Evolutionary conservation across 2,329 filamentous ascomycete species (phyloP).

Genomic region (Pleurostoma richardsiae): DNA sequence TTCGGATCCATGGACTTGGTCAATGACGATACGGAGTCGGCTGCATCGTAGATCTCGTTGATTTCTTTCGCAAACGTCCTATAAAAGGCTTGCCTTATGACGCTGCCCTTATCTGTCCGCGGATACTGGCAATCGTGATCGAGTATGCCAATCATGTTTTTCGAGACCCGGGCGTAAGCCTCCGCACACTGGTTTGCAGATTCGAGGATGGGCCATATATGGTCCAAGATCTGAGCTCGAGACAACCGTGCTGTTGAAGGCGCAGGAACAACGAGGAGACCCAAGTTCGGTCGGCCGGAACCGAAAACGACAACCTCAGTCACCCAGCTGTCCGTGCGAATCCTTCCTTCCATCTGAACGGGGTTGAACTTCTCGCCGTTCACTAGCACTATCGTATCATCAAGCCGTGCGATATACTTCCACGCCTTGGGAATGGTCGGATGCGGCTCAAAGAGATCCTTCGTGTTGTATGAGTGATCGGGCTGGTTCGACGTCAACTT

Average conservation of each 20-base stretch:
- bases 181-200: conserved; percentile 21
- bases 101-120: conserved; percentile 46
- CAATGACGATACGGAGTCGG: neutral
- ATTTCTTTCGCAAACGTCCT: conserved; percentile 36
- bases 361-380: conserved; percentile 14
- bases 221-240: conserved; percentile 19
- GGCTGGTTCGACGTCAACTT: conserved; percentile 23
- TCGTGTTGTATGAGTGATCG: conserved; percentile 27
- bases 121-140: conserved; percentile 35
- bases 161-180: conserved; percentile 31
- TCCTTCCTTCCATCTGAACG: conserved; percentile 39
- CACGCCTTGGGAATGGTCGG: conserved; percentile 31
- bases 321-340: conserved; percentile 42
- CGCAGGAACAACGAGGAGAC: conserved; percentile 42
- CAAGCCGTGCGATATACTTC: conserved; percentile 39
- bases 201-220: conserved; percentile 27
- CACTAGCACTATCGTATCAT: conserved; percentile 38
- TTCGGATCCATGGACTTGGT: conserved; percentile 9
- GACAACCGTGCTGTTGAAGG: conserved; percentile 8
- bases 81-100: conserved; percentile 45
- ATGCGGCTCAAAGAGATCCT: conserved; percentile 34
- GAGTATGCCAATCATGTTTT: conserved; percentile 44
- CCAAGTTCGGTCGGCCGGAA: conserved; percentile 38
- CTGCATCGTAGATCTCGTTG: conserved; percentile 26
- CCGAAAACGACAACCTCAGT: conserved; percentile 50